Evolutionary conservation across 148 eudicot genomes (phyloP), one percentile per base, ranked within the genome.

Genomic region (Arbutus unedo): DNA sequence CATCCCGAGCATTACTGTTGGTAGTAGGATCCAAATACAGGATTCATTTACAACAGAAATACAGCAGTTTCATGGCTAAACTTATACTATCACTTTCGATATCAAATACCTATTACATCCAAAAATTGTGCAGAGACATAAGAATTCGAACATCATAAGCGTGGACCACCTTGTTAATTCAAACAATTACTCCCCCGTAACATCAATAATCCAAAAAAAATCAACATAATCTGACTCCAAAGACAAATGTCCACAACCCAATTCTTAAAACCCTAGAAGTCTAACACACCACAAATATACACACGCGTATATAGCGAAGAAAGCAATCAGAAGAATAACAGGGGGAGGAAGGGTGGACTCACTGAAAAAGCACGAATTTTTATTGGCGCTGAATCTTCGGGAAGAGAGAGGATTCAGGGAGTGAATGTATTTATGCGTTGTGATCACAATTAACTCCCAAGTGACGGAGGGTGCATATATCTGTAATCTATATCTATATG

Each of bases 331-430:
- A 60, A 8, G 16, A 10, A 53, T 13, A 53, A 11, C 38, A 31
- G 38, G 38, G 38, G 38, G 38, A 31, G 38, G 1, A 70, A 13
- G 10, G 3, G 72, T 7, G 38, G 77, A 74, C 77, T 74, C n/a
- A 74, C 77, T 19, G 77, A 44, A n/a, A 75, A 50, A 75, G 57
- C 78, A 59, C 23, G 78, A 75, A 49, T 50, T 51, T 23, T 10
- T 66, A 15, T 11, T 49, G 78, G 9, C 78, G 9, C 78, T 23
- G 16, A 21, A 4, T 49, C 55, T 49, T 73, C 54, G 23, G 0
- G 4, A 0, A 15, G 74, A 44, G 77, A 10, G 41, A 21, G 55
- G 25, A 48, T 50, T 8, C 8, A 49, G 77, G 23, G 18, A 10
- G 77, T 4, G 43, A 25, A 25, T 51, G 19, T 25, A 51, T 5